Percentiles rank a stretch among this genome's conserved stretches.
phyloP scores from a whole-genome alignment of 208 protist genomes.

The Phytomonas francai region DNA sequence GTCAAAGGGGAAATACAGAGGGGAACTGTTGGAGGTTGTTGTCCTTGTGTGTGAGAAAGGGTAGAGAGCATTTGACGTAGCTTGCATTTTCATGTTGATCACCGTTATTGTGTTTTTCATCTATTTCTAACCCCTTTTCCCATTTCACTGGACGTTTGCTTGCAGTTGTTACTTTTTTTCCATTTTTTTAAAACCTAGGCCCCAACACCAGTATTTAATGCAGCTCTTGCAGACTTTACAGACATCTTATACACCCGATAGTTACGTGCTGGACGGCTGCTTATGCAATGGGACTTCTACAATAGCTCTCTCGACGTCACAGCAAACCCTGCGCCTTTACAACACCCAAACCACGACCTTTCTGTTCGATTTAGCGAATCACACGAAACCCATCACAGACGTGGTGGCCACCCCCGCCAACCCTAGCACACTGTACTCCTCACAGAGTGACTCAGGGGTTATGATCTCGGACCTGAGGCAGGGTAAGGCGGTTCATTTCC shows the following conservation, averaged over 20 bases:
- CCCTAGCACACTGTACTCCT: constrained; percentile 49
- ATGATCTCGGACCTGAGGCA: constrained; percentile 67
- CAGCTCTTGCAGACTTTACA: constrained; percentile 46
- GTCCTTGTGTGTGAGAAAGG: not conserved
- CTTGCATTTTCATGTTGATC: not conserved
- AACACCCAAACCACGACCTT: constrained; percentile 39
- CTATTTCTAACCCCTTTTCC: not conserved
- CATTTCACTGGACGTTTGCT: not conserved
- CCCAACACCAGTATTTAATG: constrained; percentile 9
- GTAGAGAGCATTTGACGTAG: not conserved
- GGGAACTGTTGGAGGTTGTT: not conserved
- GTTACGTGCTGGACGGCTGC: constrained; percentile 67
- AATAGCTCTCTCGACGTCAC: constrained; percentile 52
- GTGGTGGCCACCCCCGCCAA: constrained; percentile 32
- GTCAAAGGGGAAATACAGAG: not conserved
- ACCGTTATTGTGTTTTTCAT: constrained; percentile 6
- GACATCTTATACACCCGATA: constrained; percentile 40
- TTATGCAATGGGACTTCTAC: constrained; percentile 32
- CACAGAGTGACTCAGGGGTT: constrained; percentile 74
- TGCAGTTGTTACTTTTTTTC: constrained; percentile 4
- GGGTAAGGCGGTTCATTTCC: constrained; percentile 35
- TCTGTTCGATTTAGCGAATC: constrained; percentile 36
- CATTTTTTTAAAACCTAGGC: constrained; percentile 3
- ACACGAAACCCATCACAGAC: constrained; percentile 61
- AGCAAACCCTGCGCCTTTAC: constrained; percentile 55